These are phyloP conservation scores for Isatis lusitanica DNA, from an alignment of 441 rosid genomes.

Conservation along the genomic window DNA sequence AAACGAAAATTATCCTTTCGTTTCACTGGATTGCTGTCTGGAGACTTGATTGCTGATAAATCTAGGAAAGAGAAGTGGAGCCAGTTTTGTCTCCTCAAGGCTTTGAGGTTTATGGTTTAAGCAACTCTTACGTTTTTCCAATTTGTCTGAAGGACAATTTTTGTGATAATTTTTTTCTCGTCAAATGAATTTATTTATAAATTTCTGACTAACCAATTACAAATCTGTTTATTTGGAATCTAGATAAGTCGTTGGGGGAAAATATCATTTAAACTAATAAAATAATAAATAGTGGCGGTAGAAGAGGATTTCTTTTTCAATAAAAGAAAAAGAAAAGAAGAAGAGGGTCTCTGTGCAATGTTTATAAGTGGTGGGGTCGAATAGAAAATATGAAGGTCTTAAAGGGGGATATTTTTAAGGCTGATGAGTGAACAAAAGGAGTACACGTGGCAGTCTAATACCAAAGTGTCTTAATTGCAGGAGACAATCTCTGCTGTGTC, in stretches of 20 bases:
- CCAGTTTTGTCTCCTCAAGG: background rate
- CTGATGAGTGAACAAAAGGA: slow-evolving; percentile 17
- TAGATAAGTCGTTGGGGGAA: slow-evolving; percentile 13
- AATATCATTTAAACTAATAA: slow-evolving; percentile 7
- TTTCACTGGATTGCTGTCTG: background rate
- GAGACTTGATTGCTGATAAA: slow-evolving; percentile 1
- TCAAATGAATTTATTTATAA: slow-evolving; percentile 8
- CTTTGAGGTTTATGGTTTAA: slow-evolving; percentile 42
- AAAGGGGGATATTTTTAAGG: slow-evolving; percentile 32
- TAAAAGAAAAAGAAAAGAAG: background rate
- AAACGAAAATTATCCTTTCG: background rate
- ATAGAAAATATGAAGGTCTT: slow-evolving; percentile 7
- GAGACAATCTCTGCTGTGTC: slow-evolving; percentile 36
- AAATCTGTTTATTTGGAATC: background rate
- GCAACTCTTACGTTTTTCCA: slow-evolving; percentile 17
- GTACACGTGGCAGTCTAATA: slow-evolving; percentile 35
- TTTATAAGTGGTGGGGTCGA: slow-evolving; percentile 23
- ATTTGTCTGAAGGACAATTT: slow-evolving; percentile 6
- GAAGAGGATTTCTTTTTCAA: background rate
- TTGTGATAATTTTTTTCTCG: background rate
- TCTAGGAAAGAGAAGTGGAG: slow-evolving; percentile 14
- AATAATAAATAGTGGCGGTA: slow-evolving; percentile 18
- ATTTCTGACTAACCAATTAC: background rate
- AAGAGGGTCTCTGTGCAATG: background rate
- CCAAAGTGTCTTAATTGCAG: slow-evolving; percentile 27